phyloP scores from a whole-genome alignment of 257 asterid genomes.

The Nicotiana attenuata region DNA sequence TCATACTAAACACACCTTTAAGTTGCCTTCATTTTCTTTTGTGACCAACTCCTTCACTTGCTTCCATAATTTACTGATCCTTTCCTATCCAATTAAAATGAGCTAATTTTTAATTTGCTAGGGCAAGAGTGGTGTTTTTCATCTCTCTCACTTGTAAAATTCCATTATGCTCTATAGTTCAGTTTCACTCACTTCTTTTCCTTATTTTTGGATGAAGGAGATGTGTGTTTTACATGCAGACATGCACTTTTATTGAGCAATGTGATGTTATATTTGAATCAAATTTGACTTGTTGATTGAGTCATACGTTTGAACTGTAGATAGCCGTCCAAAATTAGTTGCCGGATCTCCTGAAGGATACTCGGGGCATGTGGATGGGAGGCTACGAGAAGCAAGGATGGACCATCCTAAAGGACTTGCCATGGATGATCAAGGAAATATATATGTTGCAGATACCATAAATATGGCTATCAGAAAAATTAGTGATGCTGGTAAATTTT shows the following conservation, averaged over 20 bases:
- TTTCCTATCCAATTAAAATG: not conserved
- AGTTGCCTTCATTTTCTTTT: not conserved
- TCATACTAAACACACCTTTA: no score
- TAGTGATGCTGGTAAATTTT: slow-evolving; percentile 58
- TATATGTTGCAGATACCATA: slow-evolving; percentile 86
- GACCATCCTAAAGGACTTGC: slow-evolving; percentile 89
- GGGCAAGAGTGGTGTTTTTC: not conserved
- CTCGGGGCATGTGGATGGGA: slow-evolving; percentile 89
- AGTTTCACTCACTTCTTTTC: not conserved
- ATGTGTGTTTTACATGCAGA: not conserved
- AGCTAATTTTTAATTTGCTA: not conserved
- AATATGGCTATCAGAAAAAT: slow-evolving; percentile 92
- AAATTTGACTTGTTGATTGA: not conserved
- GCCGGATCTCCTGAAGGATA: slow-evolving; percentile 92
- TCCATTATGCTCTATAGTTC: not conserved
- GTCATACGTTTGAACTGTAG: slow-evolving; percentile 34
- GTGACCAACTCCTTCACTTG: not conserved
- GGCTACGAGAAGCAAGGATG: slow-evolving; percentile 81
- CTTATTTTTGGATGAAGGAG: not conserved
- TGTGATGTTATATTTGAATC: not conserved
- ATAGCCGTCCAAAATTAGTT: slow-evolving; percentile 84
- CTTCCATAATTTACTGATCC: not conserved
- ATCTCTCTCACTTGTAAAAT: not conserved
- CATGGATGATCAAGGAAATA: slow-evolving; percentile 69
- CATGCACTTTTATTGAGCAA: not conserved